These are phyloP conservation scores for Tolypocladium sp. DNA, from an alignment of 2,329 filamentous ascomycete genomes.

Conservation along the genomic window DNA sequence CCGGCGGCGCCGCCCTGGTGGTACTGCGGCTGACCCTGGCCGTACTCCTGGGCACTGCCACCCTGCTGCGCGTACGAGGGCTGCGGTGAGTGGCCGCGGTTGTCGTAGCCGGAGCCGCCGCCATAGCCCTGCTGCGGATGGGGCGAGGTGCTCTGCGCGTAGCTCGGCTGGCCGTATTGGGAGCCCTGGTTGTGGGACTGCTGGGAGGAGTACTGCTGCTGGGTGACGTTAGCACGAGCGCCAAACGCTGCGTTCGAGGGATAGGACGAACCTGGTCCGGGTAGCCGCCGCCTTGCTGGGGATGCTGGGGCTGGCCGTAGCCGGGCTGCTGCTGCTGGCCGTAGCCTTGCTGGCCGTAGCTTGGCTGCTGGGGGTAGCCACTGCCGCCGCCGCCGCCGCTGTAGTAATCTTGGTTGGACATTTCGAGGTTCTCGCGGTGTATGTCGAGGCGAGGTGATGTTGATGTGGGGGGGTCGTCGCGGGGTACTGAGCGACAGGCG, in stretches of 20 bases:
- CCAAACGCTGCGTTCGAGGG: too few relatives aligned
- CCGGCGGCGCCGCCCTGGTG: constrained; percentile 15
- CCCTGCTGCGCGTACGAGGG: constrained; percentile 3
- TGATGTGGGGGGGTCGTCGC: not conserved
- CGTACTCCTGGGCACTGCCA: constrained; percentile 6
- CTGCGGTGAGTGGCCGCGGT: constrained; percentile 6
- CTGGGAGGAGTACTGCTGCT: not conserved
- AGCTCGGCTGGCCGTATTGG: constrained; percentile 15
- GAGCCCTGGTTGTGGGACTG: not conserved
- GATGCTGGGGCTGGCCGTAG: constrained; percentile 7
- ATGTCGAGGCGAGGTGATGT: not conserved
- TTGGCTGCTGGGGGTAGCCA: constrained; percentile 13
- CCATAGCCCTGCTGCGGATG: constrained; percentile 7
- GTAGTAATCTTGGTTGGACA: constrained; percentile 32
- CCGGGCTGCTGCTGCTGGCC: constrained; percentile 4
- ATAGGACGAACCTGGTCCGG: not conserved
- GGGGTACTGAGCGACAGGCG: not conserved
- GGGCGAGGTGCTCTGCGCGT: not conserved
- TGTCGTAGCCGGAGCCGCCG: constrained; percentile 7
- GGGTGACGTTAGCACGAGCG: not conserved
- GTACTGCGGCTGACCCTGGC: constrained; percentile 17
- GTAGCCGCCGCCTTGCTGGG: constrained; percentile 12
- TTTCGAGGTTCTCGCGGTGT: constrained; percentile 6
- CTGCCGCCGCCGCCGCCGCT: constrained; percentile 12
- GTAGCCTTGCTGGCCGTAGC: constrained; percentile 12